phyloP scores from a whole-genome alignment of 2,329 filamentous ascomycete genomes.

The Neobulgaria alba region DNA sequence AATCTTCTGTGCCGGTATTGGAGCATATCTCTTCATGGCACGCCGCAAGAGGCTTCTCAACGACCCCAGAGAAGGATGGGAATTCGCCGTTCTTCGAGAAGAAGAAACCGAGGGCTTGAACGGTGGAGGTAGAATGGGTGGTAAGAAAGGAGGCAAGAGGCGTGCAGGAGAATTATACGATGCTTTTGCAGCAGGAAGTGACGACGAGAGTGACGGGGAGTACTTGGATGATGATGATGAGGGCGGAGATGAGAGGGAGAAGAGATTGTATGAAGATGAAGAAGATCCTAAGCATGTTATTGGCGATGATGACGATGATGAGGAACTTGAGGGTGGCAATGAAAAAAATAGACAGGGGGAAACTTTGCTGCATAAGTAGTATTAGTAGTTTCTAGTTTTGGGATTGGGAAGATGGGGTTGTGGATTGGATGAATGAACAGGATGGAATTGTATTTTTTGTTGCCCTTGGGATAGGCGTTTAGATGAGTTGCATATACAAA shows the following conservation, averaged over 20 bases:
- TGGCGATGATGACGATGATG: constrained; percentile 38
- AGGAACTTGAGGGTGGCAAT: constrained; percentile 13
- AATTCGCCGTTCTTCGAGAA: constrained; percentile 87
- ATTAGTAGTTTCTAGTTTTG: too few relatives aligned
- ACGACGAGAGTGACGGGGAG: constrained; percentile 53
- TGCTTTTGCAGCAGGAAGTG: constrained; percentile 85
- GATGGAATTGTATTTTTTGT: too few relatives aligned
- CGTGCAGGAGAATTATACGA: constrained; percentile 91
- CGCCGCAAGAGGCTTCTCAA: constrained; percentile 69
- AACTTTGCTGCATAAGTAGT: constrained; percentile 15
- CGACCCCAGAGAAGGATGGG: constrained; percentile 72
- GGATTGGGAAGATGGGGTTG: too few relatives aligned
- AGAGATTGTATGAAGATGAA: constrained; percentile 28
- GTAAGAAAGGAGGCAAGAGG: constrained; percentile 40
- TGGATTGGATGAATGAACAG: too few relatives aligned
- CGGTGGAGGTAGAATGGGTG: constrained; percentile 33
- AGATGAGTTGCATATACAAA: too few relatives aligned
- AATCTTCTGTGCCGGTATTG: constrained; percentile 72
- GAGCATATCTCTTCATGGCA: constrained; percentile 73
- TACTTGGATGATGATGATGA: constrained; percentile 34
- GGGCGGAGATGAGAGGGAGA: constrained; percentile 31
- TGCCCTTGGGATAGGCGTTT: too few relatives aligned
- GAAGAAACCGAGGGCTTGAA: constrained; percentile 58
- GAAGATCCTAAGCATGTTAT: constrained; percentile 40
- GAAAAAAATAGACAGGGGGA: constrained; percentile 13